Evolutionary conservation across 164 flowering plant species (phyloP), one percentile per base, ranked within the genome.

Genomic region (Saururus chinensis): DNA sequence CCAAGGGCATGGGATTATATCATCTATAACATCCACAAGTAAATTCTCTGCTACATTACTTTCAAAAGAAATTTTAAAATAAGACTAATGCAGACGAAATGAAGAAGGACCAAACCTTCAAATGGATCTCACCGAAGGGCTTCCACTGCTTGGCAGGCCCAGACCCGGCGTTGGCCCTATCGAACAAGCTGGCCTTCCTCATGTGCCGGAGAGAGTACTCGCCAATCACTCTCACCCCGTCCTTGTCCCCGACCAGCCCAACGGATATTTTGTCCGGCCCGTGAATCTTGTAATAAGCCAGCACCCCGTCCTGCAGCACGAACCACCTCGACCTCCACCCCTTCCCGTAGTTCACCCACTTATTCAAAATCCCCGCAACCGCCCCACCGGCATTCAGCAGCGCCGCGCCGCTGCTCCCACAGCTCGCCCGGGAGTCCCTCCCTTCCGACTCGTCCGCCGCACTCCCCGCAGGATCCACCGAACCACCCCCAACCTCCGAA

Each of bases 331-430:
- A 64, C 64, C 87, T 79, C 95, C 95, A 87, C 11, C 95, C 89
- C 75, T 83, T 92, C 9, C 98, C 98, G 62, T 89, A 92, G 66
- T 92, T 92, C 72, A 92, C 98, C 98, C 98, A 92, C 69, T 92
- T 92, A 64, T 87, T 84, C 63, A 88, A 64, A 61, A 88, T 79
- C 70, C 98, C 98, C 1, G 78, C 84, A 54, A 88, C 84, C 56
- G 86, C 85, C 4, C 66, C 78, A 61, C 77, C 68, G 24, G 65
- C 71, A 56, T 56, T 56, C 17, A 56, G 37, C 2, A 30, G 37
- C 37, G 37, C 59, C 23, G 56, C 56, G 14, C 23, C 25, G 14
- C 73, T 76, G 45, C 64, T 71, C 41, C 70, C 64, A 30, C 71
- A 60, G 30, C 63, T 57, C 53, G 49, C 69, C 67, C 75, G 74